Conservation (phyloP, 2,329 filamentous ascomycete genomes). For the Sordariomycetes sp. region DNA sequence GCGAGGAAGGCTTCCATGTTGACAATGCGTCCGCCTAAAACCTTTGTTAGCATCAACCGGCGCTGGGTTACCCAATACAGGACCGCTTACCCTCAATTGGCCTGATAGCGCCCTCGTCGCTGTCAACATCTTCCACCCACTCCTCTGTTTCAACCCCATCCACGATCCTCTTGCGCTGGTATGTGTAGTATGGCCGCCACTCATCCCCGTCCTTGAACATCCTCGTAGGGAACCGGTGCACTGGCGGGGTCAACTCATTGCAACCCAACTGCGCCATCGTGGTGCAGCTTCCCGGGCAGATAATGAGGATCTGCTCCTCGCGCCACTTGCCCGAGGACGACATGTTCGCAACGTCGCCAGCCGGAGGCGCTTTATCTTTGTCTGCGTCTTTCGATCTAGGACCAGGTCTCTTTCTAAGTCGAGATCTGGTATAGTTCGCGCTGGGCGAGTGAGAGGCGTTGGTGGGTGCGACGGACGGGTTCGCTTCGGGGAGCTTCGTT, state of each 20-base stretch:
- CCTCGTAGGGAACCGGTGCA: constrained; percentile 77
- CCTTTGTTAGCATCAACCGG: background rate
- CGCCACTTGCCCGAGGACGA: constrained; percentile 50
- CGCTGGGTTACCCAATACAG: background rate
- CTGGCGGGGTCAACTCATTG: constrained; percentile 84
- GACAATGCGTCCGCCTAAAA: constrained; percentile 65
- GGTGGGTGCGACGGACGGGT: too few relatives aligned
- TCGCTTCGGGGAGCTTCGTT: too few relatives aligned
- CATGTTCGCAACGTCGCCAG: constrained; percentile 33
- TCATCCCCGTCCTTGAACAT: constrained; percentile 89
- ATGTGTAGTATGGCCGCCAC: constrained; percentile 67
- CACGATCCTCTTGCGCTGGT: constrained; percentile 47
- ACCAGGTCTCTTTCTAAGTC: too few relatives aligned
- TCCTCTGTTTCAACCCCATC: constrained; percentile 49
- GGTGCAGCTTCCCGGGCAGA: constrained; percentile 78
- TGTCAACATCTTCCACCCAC: constrained; percentile 83
- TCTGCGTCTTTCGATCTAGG: too few relatives aligned
- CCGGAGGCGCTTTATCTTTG: too few relatives aligned
- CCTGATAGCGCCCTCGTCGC: constrained; percentile 82
- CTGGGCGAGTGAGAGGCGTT: too few relatives aligned
- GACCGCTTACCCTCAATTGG: constrained; percentile 54
- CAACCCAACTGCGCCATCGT: constrained; percentile 88
- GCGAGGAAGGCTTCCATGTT: constrained; percentile 93
- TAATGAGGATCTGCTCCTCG: constrained; percentile 58
- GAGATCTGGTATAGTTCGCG: too few relatives aligned